Conservation (phyloP, 176 grass and related monocot species). For the Bonia amplexicaulis region DNA sequence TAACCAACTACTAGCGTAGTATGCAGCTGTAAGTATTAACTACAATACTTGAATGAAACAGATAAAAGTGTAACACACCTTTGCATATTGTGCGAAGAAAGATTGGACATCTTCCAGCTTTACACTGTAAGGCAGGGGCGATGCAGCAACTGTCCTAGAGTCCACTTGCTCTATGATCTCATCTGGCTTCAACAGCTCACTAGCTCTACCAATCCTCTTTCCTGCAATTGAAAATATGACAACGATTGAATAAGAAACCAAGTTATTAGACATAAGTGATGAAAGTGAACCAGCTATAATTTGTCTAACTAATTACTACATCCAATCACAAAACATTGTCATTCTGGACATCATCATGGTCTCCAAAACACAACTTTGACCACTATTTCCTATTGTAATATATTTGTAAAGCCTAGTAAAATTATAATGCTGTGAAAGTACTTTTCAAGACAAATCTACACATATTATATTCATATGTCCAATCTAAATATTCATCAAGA, state of each 20-base stretch:
- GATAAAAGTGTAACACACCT: constrained; percentile 32
- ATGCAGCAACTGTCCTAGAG: constrained; percentile 73
- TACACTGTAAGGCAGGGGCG: constrained; percentile 79
- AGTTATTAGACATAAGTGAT: not conserved
- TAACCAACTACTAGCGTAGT: not conserved
- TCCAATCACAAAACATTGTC: too few species aligned
- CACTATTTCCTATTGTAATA: too few species aligned
- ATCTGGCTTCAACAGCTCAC: constrained; percentile 55
- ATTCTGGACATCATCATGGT: too few species aligned
- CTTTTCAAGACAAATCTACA: too few species aligned
- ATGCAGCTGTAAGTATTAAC: not conserved
- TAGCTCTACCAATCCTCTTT: constrained; percentile 60
- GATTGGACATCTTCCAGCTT: constrained; percentile 75
- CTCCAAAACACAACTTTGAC: too few species aligned
- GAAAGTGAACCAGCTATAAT: not conserved
- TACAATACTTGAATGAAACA: constrained; percentile 7
- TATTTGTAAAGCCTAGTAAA: too few species aligned
- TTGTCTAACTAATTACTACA: not conserved
- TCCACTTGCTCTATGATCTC: constrained; percentile 74
- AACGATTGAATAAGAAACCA: not conserved
- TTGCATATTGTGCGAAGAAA: constrained; percentile 55
- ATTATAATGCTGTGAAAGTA: too few species aligned
- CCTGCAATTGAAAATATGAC: constrained; percentile 33
- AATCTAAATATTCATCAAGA: too few species aligned
- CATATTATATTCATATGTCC: too few species aligned